Conservation (phyloP, 179 eudicot genomes). For the Nepenthes alata region DNA sequence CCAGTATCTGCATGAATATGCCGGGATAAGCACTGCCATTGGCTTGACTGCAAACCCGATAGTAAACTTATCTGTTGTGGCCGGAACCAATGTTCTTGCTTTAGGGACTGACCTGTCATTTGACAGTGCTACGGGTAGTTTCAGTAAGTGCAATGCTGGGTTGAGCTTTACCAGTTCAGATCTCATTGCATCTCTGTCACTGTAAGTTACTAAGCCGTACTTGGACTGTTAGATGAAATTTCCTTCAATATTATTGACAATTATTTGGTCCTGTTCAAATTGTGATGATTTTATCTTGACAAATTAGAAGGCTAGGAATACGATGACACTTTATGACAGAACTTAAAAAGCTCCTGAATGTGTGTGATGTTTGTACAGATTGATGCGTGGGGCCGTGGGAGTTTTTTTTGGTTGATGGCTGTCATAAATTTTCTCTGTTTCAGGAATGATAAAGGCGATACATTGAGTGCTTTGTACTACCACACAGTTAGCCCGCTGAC, state of each 20-base stretch:
- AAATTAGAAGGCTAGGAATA: no score
- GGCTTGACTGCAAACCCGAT: conserved; percentile 78
- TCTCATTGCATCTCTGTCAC: conserved; percentile 60
- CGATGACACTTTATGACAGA: no score
- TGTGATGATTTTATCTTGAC: no score
- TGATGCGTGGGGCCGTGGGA: no score
- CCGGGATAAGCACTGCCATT: conserved; percentile 83
- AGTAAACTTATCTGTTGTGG: conserved; percentile 82
- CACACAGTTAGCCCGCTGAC: conserved; percentile 72
- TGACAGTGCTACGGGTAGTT: conserved; percentile 67
- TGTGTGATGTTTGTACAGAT: no score
- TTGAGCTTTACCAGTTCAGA: conserved; percentile 55
- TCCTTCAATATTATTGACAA: no score
- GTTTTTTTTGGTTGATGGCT: neutral
- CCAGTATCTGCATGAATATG: conserved; percentile 83
- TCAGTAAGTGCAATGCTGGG: conserved; percentile 78
- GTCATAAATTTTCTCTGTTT: conserved; percentile 4
- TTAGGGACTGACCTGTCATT: conserved; percentile 78
- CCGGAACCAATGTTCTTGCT: conserved; percentile 49
- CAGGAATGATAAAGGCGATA: conserved; percentile 76
- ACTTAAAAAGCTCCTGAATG: no score
- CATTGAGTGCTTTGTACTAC: conserved; percentile 65
- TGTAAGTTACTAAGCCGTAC: conserved; percentile 41
- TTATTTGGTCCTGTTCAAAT: no score
- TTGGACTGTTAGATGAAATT: neutral